Evolutionary conservation across 371 early-diverging fungal genomes (phyloP), one percentile per base, ranked within the genome.

Genomic region (Actinomortierella wolfii): DNA sequence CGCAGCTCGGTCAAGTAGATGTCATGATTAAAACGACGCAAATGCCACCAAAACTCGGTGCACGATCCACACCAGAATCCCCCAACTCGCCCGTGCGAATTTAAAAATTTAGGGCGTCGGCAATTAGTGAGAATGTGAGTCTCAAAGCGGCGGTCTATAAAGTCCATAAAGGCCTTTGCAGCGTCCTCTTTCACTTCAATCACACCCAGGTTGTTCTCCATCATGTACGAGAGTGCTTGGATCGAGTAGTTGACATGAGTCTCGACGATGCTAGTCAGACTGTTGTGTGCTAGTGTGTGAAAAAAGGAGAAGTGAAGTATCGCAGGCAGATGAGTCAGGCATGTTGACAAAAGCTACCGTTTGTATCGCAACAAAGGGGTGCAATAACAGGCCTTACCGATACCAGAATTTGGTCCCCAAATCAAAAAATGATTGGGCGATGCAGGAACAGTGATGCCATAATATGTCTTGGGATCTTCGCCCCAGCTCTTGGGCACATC

Each of bases 381-480:
- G 11, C 34, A 34, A 34, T 6, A 34, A 2, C 20, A 2, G 11
- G 47, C 21, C 21, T 57, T 57, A 69, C 70, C 62, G 13, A 71
- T 39, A 6, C 66, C 62, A 18, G 66, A 50, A 41, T 62, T 63
- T 23, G 73, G 73, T n/a, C 73, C 73, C 59, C 67, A 67, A 11
- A 66, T 48, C 45, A 73, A n/a, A 44, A 56, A 73, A 59, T 62
- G 59, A 53, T 73, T 73, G 25, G 73, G 73, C 0, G 73, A 62
- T 17, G 55, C 29, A 5, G 67, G 67, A 1, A 59, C 62, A 23
- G 56, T 53, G 24, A 63, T 66, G 20, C 73, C 73, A 26, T 59
- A 66, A 20, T 66, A 73, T 5, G 67, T 73, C 0, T 49, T 52
- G 15, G 67, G 67, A 40, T 51, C 62, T 23, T 58, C 60, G 6